Evolutionary conservation across 2,329 filamentous ascomycete species (phyloP).

Genomic region (Aureobasidium sp.): DNA sequence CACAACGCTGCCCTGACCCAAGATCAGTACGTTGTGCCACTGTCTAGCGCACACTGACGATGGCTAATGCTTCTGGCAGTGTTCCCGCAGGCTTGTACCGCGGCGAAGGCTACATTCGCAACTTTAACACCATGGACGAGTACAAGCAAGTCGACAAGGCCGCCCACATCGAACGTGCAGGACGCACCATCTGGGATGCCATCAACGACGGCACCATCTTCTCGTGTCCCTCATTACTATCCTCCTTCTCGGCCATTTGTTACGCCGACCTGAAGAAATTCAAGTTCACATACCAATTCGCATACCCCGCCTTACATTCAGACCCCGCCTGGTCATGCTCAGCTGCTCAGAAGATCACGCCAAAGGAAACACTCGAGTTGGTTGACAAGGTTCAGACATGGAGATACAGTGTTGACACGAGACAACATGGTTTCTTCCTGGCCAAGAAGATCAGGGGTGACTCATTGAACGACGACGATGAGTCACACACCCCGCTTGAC

Average conservation of each 20-base stretch:
- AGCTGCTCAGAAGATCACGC: conserved; percentile 41
- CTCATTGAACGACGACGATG: conserved; percentile 26
- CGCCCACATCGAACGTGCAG: conserved; percentile 70
- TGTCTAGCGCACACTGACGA: too few relatives aligned
- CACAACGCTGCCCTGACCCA: conserved; percentile 78
- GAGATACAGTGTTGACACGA: conserved; percentile 71
- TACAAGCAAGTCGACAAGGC: conserved; percentile 78
- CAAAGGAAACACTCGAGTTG: conserved; percentile 67
- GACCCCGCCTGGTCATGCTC: conserved; percentile 62
- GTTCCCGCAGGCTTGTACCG: conserved; percentile 65
- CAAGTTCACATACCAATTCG: conserved; percentile 97
- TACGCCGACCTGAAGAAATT: conserved; percentile 97
- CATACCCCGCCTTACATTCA: conserved; percentile 87
- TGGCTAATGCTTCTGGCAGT: conserved; percentile 35
- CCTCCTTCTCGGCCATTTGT: conserved; percentile 81
- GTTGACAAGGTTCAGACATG: conserved; percentile 82
- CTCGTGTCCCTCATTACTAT: conserved; percentile 82
- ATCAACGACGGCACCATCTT: conserved; percentile 96
- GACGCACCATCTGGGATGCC: conserved; percentile 88
- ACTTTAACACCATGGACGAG: conserved; percentile 92
- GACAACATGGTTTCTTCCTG: conserved; percentile 94
- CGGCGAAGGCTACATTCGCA: conserved; percentile 89
- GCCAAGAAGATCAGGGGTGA: conserved; percentile 60
- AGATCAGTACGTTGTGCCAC: conserved; percentile 72
- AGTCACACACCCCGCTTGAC: conserved; percentile 23